These are phyloP conservation scores for Fonsecaea pedrosoi DNA, from an alignment of 2,329 filamentous ascomycete species.

Conservation along the genomic window DNA sequence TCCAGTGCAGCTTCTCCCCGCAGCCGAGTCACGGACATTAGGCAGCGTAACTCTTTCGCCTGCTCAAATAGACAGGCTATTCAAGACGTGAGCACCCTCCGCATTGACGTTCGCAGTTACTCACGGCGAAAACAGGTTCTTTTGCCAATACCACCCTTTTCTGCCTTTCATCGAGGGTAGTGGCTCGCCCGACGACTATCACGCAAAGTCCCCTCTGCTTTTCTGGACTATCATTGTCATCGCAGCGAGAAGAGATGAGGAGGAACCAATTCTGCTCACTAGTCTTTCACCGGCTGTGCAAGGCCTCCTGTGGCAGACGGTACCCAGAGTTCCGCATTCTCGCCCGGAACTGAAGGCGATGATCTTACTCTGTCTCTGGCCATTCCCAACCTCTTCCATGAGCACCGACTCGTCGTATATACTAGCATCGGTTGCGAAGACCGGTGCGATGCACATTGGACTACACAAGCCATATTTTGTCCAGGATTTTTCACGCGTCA, in stretches of 20 bases:
- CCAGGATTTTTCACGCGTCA: constrained; percentile 60
- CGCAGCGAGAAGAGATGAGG: constrained; percentile 64
- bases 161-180: constrained; percentile 1
- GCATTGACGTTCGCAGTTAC: not conserved
- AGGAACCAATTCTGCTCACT: constrained; percentile 61
- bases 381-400: constrained; percentile 67
- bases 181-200: constrained; percentile 60
- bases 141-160: not conserved
- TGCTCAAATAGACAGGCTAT: not conserved
- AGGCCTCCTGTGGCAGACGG: constrained; percentile 66
- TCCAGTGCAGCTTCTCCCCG: not conserved
- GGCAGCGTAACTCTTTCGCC: not conserved
- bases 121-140: constrained; percentile 4
- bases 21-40: not conserved
- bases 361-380: constrained; percentile 69
- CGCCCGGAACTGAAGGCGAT: constrained; percentile 70
- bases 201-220: constrained; percentile 64
- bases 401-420: constrained; percentile 70
- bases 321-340: constrained; percentile 65
- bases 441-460: constrained; percentile 70
- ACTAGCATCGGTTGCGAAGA: constrained; percentile 69
- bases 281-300: constrained; percentile 59
- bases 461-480: constrained; percentile 68
- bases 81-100: not conserved
- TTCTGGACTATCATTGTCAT: constrained; percentile 71